Conservation (phyloP, 495 filamentous ascomycete species). For the Hyphodiscus hymeniophilus region DNA sequence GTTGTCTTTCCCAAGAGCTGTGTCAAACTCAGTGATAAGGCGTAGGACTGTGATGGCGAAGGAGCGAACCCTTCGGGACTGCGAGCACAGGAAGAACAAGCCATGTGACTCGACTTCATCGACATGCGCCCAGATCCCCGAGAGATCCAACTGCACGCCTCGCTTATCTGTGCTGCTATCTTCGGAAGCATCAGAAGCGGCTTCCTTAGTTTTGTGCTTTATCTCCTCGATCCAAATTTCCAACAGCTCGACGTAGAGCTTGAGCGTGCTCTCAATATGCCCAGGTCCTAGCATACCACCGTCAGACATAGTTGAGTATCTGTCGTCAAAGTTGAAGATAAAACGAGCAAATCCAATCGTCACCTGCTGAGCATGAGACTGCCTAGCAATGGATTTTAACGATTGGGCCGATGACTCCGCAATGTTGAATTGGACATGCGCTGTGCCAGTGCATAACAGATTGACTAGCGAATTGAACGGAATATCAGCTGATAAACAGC, state of each 20-base stretch:
- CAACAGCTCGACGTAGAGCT: slow-evolving; percentile 86
- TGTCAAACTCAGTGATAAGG: slow-evolving; percentile 90
- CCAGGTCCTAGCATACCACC: slow-evolving; percentile 92
- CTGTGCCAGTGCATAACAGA: slow-evolving; percentile 90
- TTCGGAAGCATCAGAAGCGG: slow-evolving; percentile 53
- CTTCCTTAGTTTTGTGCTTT: slow-evolving; percentile 72
- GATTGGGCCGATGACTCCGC: slow-evolving; percentile 87
- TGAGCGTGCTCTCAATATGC: slow-evolving; percentile 90
- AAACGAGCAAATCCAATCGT: slow-evolving; percentile 95
- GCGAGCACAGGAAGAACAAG: slow-evolving; percentile 96
- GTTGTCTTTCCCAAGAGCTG: slow-evolving; percentile 66
- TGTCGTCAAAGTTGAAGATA: slow-evolving; percentile 96
- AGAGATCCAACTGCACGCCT: slow-evolving; percentile 73
- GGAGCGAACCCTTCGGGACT: slow-evolving; percentile 77
- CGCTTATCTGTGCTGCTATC: slow-evolving; percentile 47
- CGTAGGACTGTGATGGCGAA: slow-evolving; percentile 90
- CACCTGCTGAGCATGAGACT: slow-evolving; percentile 89
- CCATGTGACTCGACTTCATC: slow-evolving; percentile 97
- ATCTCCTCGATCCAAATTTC: slow-evolving; percentile 98
- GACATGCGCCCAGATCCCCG: slow-evolving; percentile 80
- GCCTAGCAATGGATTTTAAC: slow-evolving; percentile 87
- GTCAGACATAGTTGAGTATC: slow-evolving; percentile 95
- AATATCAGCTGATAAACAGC: slow-evolving; percentile 83
- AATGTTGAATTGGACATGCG: slow-evolving; percentile 89
- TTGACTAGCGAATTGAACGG: slow-evolving; percentile 93